Evolutionary conservation across 495 filamentous ascomycete genomes (phyloP).

Genomic region (Trichoderma asperelloides): DNA sequence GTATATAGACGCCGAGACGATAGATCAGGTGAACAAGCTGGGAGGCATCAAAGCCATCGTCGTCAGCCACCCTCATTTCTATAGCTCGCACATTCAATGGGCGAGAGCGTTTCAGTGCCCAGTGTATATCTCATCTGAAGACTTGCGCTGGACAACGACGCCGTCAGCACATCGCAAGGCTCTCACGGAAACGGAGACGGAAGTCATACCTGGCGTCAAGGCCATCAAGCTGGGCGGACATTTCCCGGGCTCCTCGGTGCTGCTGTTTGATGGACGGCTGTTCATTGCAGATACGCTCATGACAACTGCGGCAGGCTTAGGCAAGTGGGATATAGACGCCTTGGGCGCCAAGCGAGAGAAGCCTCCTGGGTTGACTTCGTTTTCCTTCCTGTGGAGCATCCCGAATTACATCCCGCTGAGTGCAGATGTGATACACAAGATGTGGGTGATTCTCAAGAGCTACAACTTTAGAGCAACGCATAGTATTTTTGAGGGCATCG

Average conservation of each 20-base stretch:
- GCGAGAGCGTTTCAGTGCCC: constrained; percentile 52
- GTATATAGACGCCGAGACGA: constrained; percentile 51
- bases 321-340: constrained; percentile 29
- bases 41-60: constrained; percentile 65
- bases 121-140: constrained; percentile 53
- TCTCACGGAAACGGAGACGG: constrained; percentile 20
- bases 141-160: constrained; percentile 47
- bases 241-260: constrained; percentile 60
- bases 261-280: constrained; percentile 48
- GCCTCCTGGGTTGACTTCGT: constrained; percentile 49
- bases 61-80: constrained; percentile 75
- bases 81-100: constrained; percentile 62
- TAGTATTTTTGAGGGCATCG: constrained; percentile 53
- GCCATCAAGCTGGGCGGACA: constrained; percentile 64
- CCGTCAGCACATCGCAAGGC: constrained; percentile 34
- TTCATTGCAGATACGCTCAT: constrained; percentile 66
- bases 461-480: constrained; percentile 56
- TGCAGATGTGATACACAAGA: constrained; percentile 43
- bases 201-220: constrained; percentile 40
- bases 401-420: constrained; percentile 71
- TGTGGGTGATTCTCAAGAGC: constrained; percentile 43
- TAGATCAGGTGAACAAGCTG: constrained; percentile 32
- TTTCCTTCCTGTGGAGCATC: constrained; percentile 69
- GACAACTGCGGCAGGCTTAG: constrained; percentile 49
- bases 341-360: constrained; percentile 30